phyloP scores from a whole-genome alignment of 192 early-diverging fungal genomes.

The Linnemannia hyalina region DNA sequence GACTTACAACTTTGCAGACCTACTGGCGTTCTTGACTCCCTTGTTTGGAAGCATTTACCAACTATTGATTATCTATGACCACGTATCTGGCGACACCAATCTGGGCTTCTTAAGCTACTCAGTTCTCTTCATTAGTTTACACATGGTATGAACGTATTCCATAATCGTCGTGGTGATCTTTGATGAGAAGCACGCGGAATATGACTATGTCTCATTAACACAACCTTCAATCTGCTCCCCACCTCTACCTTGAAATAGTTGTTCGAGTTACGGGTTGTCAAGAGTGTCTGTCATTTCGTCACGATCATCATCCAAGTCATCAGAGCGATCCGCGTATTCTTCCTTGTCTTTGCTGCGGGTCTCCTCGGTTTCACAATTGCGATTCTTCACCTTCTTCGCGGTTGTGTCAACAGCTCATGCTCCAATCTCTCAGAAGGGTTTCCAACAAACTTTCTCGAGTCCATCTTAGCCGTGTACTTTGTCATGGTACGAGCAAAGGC shows the following conservation, averaged over 20 bases:
- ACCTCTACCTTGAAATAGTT: not conserved
- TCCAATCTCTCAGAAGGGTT: not conserved
- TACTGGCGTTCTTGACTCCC: not conserved
- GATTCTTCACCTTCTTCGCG: conserved; percentile 17
- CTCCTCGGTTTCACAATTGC: conserved; percentile 21
- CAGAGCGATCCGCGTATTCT: conserved; percentile 9
- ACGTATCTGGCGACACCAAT: not conserved
- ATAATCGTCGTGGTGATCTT: no score
- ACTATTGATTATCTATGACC: not conserved
- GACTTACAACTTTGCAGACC: conserved; percentile 1
- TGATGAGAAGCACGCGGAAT: no score
- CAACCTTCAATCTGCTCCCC: no score
- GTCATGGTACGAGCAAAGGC: conserved; percentile 14
- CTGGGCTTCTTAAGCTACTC: not conserved
- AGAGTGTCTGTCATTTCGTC: conserved; percentile 20
- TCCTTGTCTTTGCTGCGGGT: conserved; percentile 20
- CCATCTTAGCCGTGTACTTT: conserved; percentile 1
- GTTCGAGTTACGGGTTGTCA: conserved; percentile 21
- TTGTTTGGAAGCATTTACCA: conserved; percentile 1
- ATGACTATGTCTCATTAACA: no score
- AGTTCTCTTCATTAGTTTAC: not conserved
- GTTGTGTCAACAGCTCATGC: conserved; percentile 5
- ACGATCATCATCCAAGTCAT: conserved; percentile 20
- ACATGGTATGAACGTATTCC: no score
- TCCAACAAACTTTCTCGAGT: not conserved